Base-by-base conservation (phyloP, 2,329 filamentous ascomycete species). In the Cryphonectria nitschkei region DNA sequence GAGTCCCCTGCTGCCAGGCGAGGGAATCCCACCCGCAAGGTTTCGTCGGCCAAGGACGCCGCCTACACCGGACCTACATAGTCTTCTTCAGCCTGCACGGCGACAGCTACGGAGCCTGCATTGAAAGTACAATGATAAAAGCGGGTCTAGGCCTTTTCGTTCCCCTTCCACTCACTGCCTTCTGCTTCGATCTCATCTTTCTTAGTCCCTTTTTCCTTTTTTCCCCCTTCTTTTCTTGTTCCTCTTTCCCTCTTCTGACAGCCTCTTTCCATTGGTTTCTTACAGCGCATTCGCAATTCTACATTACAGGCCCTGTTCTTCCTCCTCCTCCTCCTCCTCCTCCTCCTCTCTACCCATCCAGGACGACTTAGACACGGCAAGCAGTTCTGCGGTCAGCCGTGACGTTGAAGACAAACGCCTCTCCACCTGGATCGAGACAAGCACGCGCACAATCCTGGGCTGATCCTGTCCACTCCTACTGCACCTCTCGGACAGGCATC, bases 401-500 rank as follows among this genome's bases (percentile, higher is more conserved):
- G 46, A 66, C 65, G 41, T 61, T 67, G 64, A 50, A 11, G 64
- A 62, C 68, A n/a, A 58, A 43, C 16, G 61, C 70, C 54, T 29
- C 29, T 16, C 26, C 29, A 58, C 54, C 34, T 39, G n/a, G 68
- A 50, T 56, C 56, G 32, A 39, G 50, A 46, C 64, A 69, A n/a
- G 29, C 50, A 63, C 32, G 50, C 60, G 39, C 46, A 65, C 68
- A 67, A 67, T 67, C 22, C 54, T 68, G 34, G 65, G 11, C 67
- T 60, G 29, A 62, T 69, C 54, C 65, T 62, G 56, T 29, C 50
- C 68, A 29, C 58, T 37, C 56, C n/a, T 43, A n/a, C 16, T 37
- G 66, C 68, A 64, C 37, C 65, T 37, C 67, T 58, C 41, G 63
- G 43, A 60, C 71, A 72, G 71, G 68, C 71, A 70, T 68, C 63